Evolutionary conservation across 352 stramenopile genomes (phyloP).

Genomic region (Globisporangium lucens): DNA sequence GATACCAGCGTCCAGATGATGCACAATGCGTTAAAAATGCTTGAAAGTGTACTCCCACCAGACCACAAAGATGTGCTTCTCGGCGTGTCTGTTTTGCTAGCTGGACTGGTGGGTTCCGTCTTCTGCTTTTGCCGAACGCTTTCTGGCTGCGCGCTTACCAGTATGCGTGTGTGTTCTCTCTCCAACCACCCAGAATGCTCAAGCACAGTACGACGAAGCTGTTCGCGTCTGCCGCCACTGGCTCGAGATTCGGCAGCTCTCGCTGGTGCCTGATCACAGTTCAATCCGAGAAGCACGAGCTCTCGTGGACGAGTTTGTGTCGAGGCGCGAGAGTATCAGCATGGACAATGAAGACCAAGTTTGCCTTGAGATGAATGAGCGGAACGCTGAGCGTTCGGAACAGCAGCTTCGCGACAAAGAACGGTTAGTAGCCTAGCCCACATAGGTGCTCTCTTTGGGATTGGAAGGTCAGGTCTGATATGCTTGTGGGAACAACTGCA

Average conservation of each 20-base stretch:
- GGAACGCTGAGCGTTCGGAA: conserved; percentile 21
- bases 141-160: background rate
- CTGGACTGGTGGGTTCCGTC: conserved; percentile 33
- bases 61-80: conserved; percentile 47
- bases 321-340: conserved; percentile 30
- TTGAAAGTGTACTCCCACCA: conserved; percentile 31
- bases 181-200: conserved; percentile 15
- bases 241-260: conserved; percentile 14
- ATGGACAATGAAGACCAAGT: conserved; percentile 36
- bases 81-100: conserved; percentile 36
- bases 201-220: conserved; percentile 26
- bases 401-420: conserved; percentile 26
- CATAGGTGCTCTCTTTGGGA: background rate
- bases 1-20: conserved; percentile 21
- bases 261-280: conserved; percentile 13
- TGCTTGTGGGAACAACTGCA: background rate
- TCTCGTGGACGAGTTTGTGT: conserved; percentile 34
- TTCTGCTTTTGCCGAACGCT: background rate
- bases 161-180: background rate
- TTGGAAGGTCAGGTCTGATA: background rate
- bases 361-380: conserved; percentile 19
- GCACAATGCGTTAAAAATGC: conserved; percentile 28
- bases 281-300: conserved; percentile 20
- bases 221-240: conserved; percentile 24
- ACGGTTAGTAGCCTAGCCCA: conserved; percentile 13